Conservation (phyloP, 306 rosid genomes). For the Begonia peltatifolia region DNA sequence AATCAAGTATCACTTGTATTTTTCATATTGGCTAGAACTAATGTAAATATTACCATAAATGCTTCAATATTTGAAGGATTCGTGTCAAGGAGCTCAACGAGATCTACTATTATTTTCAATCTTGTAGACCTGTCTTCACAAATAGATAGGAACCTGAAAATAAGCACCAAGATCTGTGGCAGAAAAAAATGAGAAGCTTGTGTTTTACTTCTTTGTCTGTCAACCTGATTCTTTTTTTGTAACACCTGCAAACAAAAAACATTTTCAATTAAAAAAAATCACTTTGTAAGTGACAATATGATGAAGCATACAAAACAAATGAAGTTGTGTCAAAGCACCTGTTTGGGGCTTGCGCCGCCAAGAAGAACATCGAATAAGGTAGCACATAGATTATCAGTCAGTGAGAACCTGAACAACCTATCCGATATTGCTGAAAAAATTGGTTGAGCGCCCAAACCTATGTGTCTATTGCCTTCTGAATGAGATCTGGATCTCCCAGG, state of each 20-base stretch:
- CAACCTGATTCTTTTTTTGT: slow-evolving; percentile 61
- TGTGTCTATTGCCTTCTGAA: slow-evolving; percentile 45
- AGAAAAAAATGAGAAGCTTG: slow-evolving; percentile 64
- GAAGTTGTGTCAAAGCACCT: slow-evolving; percentile 30
- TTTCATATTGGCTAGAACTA: not conserved
- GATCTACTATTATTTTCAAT: slow-evolving; percentile 58
- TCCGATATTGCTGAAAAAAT: slow-evolving; percentile 71
- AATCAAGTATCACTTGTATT: slow-evolving; percentile 2
- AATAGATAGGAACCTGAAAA: slow-evolving; percentile 66
- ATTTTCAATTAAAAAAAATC: slow-evolving; percentile 2
- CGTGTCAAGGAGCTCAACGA: slow-evolving; percentile 92
- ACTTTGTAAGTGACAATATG: not conserved
- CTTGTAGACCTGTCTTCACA: slow-evolving; percentile 58
- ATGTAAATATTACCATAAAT: slow-evolving; percentile 52
- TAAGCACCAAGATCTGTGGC: slow-evolving; percentile 77
- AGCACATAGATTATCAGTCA: slow-evolving; percentile 78
- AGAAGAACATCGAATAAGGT: slow-evolving; percentile 94
- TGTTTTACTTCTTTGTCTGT: slow-evolving; percentile 61
- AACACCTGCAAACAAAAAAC: slow-evolving; percentile 49
- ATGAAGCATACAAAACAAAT: no score
- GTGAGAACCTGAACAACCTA: slow-evolving; percentile 83
- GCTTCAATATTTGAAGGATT: slow-evolving; percentile 92
- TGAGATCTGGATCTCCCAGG: slow-evolving; percentile 58
- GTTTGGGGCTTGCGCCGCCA: slow-evolving; percentile 99
- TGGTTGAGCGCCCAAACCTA: slow-evolving; percentile 48